Conservation (phyloP, 78 protist species). For the Dictyostelium purpureum region DNA sequence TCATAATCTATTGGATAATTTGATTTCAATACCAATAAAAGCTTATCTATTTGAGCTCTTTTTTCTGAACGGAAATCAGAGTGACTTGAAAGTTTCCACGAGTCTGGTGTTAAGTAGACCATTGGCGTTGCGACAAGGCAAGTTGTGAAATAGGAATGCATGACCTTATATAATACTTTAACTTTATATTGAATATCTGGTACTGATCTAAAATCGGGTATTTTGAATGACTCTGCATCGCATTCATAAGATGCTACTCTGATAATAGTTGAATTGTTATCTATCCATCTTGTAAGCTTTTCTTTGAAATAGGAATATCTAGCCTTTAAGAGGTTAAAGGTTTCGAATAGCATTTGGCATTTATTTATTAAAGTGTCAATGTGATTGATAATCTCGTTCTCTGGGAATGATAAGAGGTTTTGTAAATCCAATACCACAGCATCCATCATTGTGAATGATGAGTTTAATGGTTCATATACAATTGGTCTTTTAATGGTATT, state of each 20-base stretch:
- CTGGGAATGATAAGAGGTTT: neutral
- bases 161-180: neutral
- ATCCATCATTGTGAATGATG: neutral
- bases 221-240: neutral
- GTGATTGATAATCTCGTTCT: neutral
- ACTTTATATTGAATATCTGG: neutral
- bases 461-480: neutral
- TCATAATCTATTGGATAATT: neutral
- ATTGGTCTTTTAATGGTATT: neutral
- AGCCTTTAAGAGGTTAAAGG: neutral
- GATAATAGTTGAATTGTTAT: neutral
- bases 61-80: neutral
- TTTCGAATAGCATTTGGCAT: neutral
- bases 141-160: neutral
- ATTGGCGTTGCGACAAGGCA: conserved; percentile 8
- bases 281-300: neutral
- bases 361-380: neutral
- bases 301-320: neutral
- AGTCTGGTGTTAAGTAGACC: neutral
- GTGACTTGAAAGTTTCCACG: conserved; percentile 9
- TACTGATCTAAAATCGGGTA: neutral
- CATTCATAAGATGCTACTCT: conserved; percentile 3
- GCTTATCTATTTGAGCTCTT: neutral
- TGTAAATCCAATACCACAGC: neutral
- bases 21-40: neutral